phyloP scores from a whole-genome alignment of 441 rosid species.

The Adansonia rubrostipa region DNA sequence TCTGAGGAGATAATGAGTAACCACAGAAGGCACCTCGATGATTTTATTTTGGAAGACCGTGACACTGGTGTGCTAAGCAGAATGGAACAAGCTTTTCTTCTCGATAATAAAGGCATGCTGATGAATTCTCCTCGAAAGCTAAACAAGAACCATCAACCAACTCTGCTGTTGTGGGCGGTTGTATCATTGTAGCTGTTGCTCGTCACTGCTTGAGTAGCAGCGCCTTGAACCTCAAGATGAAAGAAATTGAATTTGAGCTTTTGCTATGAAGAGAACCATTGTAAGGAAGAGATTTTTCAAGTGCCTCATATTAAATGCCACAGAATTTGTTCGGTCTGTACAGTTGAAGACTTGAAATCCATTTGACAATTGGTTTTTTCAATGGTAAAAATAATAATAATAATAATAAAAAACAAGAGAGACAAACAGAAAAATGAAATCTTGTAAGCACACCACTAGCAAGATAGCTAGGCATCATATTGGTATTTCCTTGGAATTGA shows the following conservation, averaged over 20 bases:
- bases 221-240: neutral
- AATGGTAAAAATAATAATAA: neutral
- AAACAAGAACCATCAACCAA: neutral
- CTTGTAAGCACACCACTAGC: slow-evolving; percentile 2
- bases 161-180: neutral
- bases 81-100: slow-evolving; percentile 7
- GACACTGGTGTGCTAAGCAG: slow-evolving; percentile 17
- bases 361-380: neutral
- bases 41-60: slow-evolving; percentile 16
- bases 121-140: neutral
- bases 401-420: too few species aligned
- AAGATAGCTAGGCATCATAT: slow-evolving; percentile 16
- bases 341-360: slow-evolving; percentile 35
- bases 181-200: neutral
- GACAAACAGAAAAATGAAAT: neutral
- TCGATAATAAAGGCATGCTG: neutral
- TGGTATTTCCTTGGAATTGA: slow-evolving; percentile 3
- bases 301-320: slow-evolving; percentile 34
- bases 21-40: slow-evolving; percentile 13
- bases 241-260: neutral
- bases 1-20: slow-evolving; percentile 17
- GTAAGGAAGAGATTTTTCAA: slow-evolving; percentile 12
- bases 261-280: neutral
- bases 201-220: neutral
- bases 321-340: slow-evolving; percentile 33